phyloP scores from a whole-genome alignment of 441 rosid species.

The Populus hybrid region DNA sequence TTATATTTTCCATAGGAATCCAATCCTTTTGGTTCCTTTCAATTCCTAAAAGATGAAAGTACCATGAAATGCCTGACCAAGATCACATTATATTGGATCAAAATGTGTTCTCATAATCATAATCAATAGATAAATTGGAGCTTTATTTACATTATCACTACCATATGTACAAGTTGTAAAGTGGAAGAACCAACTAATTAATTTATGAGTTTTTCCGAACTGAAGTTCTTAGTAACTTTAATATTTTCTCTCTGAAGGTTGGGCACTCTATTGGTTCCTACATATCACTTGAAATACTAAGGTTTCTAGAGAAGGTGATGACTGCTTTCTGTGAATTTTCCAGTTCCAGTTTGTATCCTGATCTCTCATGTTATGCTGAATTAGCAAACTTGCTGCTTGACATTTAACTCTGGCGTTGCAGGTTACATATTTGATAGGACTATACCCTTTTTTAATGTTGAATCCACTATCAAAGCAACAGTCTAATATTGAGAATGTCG shows the following conservation, averaged over 20 bases:
- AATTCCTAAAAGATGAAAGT: neutral
- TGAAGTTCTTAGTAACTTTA: constrained; percentile 11
- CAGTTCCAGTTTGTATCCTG: constrained; percentile 4
- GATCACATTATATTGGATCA: neutral
- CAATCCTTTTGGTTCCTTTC: neutral
- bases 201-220: neutral
- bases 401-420: constrained; percentile 25
- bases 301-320: constrained; percentile 54
- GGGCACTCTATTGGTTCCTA: constrained; percentile 89
- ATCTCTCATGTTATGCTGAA: constrained; percentile 10
- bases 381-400: constrained; percentile 3
- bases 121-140: neutral
- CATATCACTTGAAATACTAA: constrained; percentile 55
- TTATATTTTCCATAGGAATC: constrained; percentile 3
- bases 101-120: neutral
- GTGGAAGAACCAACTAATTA: neutral
- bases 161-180: neutral
- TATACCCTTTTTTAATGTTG: constrained; percentile 77
- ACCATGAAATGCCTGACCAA: neutral
- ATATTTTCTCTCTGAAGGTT: constrained; percentile 45
- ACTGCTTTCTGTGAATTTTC: constrained; percentile 1
- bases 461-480: constrained; percentile 54
- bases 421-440: constrained; percentile 55
- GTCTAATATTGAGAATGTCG: constrained; percentile 45
- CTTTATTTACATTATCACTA: neutral